Percentiles rank a stretch among this genome's conserved stretches.
Evolutionary conservation across 768 basidiomycete species (phyloP).

Genomic region (Tulasnella sp.): DNA sequence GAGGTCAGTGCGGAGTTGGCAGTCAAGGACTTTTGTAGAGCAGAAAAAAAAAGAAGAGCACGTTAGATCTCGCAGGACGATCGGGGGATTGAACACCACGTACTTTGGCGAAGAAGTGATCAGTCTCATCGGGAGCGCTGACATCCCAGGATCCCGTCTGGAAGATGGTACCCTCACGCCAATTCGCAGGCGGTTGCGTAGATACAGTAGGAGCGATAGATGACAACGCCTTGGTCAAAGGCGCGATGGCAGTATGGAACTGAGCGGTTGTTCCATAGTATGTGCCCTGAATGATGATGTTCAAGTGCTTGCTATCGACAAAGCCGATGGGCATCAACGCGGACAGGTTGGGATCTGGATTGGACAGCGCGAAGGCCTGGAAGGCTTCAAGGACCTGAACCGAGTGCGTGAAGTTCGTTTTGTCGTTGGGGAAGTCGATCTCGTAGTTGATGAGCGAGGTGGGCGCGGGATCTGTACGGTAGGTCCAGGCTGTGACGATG

Average conservation of each 20-base stretch:
- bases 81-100: too few relatives aligned
- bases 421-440: not conserved
- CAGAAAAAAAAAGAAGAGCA: too few relatives aligned
- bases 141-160: not conserved
- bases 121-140: conserved; percentile 5
- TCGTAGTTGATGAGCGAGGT: conserved; percentile 17
- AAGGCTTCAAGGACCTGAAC: conserved; percentile 22
- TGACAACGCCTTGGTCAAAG: too few relatives aligned
- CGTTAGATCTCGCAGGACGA: too few relatives aligned
- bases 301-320: not conserved
- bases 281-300: conserved; percentile 14
- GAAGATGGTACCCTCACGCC: not conserved
- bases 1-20: too few relatives aligned
- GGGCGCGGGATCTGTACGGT: conserved; percentile 22
- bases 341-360: conserved; percentile 18
- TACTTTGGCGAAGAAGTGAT: conserved; percentile 20
- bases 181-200: too few relatives aligned
- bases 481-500: conserved; percentile 24
- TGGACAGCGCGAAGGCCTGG: conserved; percentile 17
- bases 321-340: not conserved
- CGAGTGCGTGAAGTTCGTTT: conserved; percentile 23
- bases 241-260: conserved; percentile 13
- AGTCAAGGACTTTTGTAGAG: not conserved
- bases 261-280: conserved; percentile 18
- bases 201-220: too few relatives aligned